Conservation (phyloP, 176 grass and related monocot species). For the Olyra latifolia region DNA sequence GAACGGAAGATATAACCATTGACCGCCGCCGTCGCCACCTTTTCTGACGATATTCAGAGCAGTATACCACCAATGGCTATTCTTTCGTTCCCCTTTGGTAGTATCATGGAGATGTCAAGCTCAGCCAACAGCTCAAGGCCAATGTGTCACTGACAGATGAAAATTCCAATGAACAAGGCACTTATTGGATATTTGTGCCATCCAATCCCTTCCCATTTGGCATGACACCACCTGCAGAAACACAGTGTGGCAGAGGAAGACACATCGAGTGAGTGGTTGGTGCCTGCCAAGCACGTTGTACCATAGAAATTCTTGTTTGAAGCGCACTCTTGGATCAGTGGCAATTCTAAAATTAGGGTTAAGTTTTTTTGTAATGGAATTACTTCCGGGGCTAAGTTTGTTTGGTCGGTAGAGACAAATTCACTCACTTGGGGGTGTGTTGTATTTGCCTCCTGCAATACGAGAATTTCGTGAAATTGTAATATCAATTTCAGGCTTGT, state of each 20-base stretch:
- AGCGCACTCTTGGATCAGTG: not conserved
- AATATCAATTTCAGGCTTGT: not conserved
- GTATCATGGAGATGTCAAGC: not conserved
- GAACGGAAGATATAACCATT: not conserved
- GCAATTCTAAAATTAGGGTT: not conserved
- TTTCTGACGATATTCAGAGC: not conserved
- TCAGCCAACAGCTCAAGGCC: conserved; percentile 1
- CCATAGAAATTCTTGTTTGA: not conserved
- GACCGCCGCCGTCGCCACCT: not conserved
- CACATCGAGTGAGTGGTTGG: not conserved
- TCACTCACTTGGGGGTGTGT: too few species aligned
- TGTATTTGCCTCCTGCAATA: too few species aligned
- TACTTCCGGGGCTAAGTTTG: not conserved
- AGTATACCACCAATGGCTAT: not conserved
- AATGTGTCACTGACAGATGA: conserved; percentile 9
- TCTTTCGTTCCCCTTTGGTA: not conserved
- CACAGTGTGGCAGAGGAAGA: not conserved
- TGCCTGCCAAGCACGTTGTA: not conserved
- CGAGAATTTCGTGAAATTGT: too few species aligned
- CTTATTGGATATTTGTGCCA: not conserved
- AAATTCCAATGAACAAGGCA: not conserved
- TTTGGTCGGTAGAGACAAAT: too few species aligned
- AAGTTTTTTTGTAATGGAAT: too few species aligned
- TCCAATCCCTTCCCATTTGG: conserved; percentile 2
- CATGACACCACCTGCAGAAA: not conserved